These are phyloP conservation scores for Pichia nanzhaoensis DNA, from an alignment of 805 yeast genomes.

Conservation along the genomic window DNA sequence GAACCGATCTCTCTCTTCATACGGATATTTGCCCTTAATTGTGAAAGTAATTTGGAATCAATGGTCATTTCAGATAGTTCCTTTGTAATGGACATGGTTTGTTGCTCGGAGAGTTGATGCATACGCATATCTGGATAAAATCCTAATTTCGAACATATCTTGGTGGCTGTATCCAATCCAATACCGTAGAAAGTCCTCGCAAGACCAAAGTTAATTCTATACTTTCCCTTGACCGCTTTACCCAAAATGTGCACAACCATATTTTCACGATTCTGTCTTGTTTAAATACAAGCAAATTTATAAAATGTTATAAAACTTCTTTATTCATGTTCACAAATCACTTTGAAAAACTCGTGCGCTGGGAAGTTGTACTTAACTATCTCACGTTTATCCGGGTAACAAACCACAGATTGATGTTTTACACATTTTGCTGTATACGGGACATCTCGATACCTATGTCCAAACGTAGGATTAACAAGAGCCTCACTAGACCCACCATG, in stretches of 20 bases:
- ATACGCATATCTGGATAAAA: constrained; percentile 90
- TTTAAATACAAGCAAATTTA: no score
- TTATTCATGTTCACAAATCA: no score
- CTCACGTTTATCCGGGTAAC: neutral
- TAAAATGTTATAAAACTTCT: no score
- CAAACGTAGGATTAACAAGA: constrained; percentile 65
- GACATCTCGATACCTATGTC: constrained; percentile 37
- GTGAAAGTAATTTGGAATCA: constrained; percentile 72
- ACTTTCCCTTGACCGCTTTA: constrained; percentile 41
- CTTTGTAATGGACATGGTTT: constrained; percentile 77
- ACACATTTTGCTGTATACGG: constrained; percentile 5
- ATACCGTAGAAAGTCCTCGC: constrained; percentile 81
- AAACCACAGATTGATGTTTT: neutral
- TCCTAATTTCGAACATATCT: constrained; percentile 80
- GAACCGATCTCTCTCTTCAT: constrained; percentile 77
- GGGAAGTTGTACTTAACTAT: neutral
- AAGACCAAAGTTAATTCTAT: constrained; percentile 45
- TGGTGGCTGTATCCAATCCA: constrained; percentile 66
- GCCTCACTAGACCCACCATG: constrained; percentile 76
- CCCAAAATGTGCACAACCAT: constrained; percentile 51
- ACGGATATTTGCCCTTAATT: constrained; percentile 69
- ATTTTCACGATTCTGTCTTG: no score
- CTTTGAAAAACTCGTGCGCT: no score
- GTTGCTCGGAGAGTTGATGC: constrained; percentile 87
- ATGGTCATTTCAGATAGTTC: constrained; percentile 78